Evolutionary conservation across 257 asterid species (phyloP).

Genomic region (Euphrasia confusa): DNA sequence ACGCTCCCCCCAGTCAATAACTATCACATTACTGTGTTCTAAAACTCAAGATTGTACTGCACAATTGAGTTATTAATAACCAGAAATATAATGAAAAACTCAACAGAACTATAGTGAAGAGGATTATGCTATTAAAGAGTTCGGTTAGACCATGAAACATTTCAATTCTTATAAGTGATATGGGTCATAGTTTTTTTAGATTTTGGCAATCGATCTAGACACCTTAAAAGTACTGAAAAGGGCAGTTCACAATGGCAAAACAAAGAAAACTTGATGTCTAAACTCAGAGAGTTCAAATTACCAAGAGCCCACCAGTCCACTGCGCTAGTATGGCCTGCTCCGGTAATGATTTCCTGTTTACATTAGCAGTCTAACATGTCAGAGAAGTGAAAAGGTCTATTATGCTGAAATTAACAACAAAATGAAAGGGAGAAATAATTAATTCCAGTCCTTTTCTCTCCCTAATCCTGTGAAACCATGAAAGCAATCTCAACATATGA

Average conservation of each 20-base stretch:
- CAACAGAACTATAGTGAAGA: too few species aligned
- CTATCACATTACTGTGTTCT: too few species aligned
- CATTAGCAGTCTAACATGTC: slow-evolving; percentile 19
- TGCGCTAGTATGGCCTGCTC: slow-evolving; percentile 93
- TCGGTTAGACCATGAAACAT: too few species aligned
- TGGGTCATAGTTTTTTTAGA: background rate
- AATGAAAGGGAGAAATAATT: background rate
- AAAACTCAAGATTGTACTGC: too few species aligned
- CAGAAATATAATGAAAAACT: too few species aligned
- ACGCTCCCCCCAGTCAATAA: too few species aligned
- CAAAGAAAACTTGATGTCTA: background rate
- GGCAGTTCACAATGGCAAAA: slow-evolving; percentile 4
- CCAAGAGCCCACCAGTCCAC: slow-evolving; percentile 99
- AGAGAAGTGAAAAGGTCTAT: background rate
- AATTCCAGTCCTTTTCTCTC: background rate
- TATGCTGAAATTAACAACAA: slow-evolving; percentile 4
- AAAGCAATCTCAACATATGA: background rate
- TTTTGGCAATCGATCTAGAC: slow-evolving; percentile 6
- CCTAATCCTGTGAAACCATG: slow-evolving; percentile 1
- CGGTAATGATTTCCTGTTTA: slow-evolving; percentile 82
- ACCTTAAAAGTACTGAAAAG: background rate
- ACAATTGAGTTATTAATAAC: too few species aligned
- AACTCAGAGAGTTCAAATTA: slow-evolving; percentile 30
- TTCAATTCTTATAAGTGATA: background rate
- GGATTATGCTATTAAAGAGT: too few species aligned